Base-by-base conservation (phyloP, 1,139 yeast species). In the Petasospora rhodanensis region DNA sequence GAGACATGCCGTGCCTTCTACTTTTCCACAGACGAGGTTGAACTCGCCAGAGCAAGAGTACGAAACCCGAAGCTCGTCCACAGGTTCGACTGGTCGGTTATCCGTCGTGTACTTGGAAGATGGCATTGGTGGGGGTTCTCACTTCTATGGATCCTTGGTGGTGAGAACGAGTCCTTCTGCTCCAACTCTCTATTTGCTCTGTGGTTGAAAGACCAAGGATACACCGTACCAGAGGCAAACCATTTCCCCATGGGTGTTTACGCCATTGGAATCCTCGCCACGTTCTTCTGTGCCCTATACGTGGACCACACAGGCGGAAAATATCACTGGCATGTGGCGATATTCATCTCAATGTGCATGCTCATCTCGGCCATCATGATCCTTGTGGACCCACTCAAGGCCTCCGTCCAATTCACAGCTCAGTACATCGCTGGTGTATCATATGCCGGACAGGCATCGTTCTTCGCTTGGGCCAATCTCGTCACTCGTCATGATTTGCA, bases 61-160 rank as follows among this genome's bases (percentile, higher is more conserved):
- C 24, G 30, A 14, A 66, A 65, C 6, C 59, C 61, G 8, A 51
- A 62, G 30, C 64, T 65, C 27, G 59, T 47, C 42, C 60, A 66
- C n/a, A 47, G 47, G 14, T 56, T 71, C 25, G 70, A 70, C 44
- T 59, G 66, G 65, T 52, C 70, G 2, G 58, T 73, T 3, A 27
- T 71, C 22, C 58, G 61, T 33, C 62, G 80, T 46, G 74, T 73
- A 1, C 43, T 67, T 26, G 73, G 71, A 3, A 62, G 65, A 34
- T 76, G 80, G 80, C 76, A 71, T 46, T 74, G 76, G 76, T 75
- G 72, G 65, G 45, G 68, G 7, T 72, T 76, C 40, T 66, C 75
- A 5, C 47, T 70, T 10, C 63, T 74, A 9, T 76, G 79, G 79
- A 63, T 68, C 1, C 54, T 74, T 31, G 79, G 76, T n/a, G 81